Evolutionary conservation across 768 basidiomycete genomes (phyloP).

Genomic region (Tylopilus balloui): DNA sequence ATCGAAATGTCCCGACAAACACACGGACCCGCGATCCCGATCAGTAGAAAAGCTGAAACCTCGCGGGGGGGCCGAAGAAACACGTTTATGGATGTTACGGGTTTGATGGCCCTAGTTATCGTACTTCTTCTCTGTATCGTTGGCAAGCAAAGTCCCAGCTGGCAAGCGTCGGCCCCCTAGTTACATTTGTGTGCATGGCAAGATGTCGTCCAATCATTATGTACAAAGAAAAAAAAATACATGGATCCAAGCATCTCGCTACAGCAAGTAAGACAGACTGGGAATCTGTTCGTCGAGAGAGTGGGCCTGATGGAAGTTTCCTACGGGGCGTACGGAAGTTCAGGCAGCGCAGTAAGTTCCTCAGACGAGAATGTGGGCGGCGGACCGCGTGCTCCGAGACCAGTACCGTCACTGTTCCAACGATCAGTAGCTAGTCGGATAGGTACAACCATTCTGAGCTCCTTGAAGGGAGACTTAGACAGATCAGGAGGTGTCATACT

Average conservation of each 20-base stretch:
- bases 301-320: not conserved
- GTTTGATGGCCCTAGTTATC: no score
- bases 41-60: no score
- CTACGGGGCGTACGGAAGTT: slow-evolving; percentile 5
- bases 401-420: slow-evolving; percentile 40
- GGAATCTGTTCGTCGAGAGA: not conserved
- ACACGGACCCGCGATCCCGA: no score
- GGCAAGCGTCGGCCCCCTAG: no score
- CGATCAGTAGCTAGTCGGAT: slow-evolving; percentile 61
- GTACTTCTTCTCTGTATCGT: no score
- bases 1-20: no score
- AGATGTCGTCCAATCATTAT: not conserved
- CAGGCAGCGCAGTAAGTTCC: slow-evolving; percentile 16
- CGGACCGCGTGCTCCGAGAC: slow-evolving; percentile 8
- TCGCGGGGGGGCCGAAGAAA: no score
- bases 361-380: slow-evolving; percentile 23
- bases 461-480: slow-evolving; percentile 49
- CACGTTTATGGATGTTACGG: no score
- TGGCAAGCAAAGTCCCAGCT: not conserved
- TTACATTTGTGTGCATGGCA: not conserved
- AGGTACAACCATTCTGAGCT: slow-evolving; percentile 59
- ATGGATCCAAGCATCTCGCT: not conserved
- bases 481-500: slow-evolving; percentile 56
- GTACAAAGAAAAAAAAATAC: not conserved
- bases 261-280: not conserved